phyloP scores from a whole-genome alignment of 2,329 filamentous ascomycete genomes.

The Botryotinia convoluta region DNA sequence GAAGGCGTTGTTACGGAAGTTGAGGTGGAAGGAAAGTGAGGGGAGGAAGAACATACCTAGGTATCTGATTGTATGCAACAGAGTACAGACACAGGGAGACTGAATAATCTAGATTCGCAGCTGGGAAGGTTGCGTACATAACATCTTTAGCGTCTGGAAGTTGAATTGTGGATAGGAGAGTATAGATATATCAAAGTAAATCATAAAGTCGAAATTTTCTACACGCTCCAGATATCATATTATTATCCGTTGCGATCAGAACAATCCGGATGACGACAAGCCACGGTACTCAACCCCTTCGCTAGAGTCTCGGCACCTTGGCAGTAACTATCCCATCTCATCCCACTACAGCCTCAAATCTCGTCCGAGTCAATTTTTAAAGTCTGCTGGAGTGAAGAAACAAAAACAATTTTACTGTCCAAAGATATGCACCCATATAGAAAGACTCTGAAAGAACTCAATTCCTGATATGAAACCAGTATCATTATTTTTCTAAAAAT shows the following conservation, averaged over 20 bases:
- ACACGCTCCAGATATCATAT: not conserved
- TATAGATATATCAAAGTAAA: not conserved
- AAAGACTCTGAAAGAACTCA: not conserved
- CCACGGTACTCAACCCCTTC: not conserved
- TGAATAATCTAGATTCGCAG: not conserved
- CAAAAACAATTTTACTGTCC: not conserved
- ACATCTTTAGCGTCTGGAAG: not conserved
- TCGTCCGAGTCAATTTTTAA: fast-evolving
- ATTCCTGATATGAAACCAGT: not conserved
- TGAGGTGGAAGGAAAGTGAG: not conserved
- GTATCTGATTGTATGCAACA: not conserved
- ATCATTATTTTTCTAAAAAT: not conserved
- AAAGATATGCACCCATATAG: not conserved
- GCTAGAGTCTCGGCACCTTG: not conserved
- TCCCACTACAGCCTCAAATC: not conserved
- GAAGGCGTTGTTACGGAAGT: conserved; percentile 17
- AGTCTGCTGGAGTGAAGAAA: not conserved
- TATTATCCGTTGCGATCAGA: fast-evolving
- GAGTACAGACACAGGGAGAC: not conserved
- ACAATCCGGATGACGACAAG: not conserved
- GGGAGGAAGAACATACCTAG: too few relatives aligned
- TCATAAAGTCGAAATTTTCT: not conserved
- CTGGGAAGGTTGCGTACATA: not conserved
- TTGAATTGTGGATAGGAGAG: not conserved
- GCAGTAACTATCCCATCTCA: not conserved